Base-by-base conservation (phyloP, 2,329 filamentous ascomycete species). In the Emmonsiellopsis sp. region DNA sequence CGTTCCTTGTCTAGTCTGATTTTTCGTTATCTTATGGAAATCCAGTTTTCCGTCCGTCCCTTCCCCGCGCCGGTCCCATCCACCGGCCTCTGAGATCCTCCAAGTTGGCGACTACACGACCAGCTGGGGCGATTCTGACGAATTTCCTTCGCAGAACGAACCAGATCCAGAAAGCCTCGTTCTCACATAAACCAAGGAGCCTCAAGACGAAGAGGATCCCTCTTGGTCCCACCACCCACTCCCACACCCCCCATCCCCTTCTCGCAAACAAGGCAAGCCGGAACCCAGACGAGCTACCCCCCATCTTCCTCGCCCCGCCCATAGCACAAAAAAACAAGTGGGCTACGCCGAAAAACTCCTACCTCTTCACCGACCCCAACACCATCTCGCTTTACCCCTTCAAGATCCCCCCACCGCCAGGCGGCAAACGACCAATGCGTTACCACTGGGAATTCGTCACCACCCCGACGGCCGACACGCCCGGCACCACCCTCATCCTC, bases 381-480 rank as follows among this genome's bases (percentile, higher is more conserved):
- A 53, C 62, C 48, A 57, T 60, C 1, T 49, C 44, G 13, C 38
- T 50, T 1, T 46, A 57, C 34, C 52, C 63, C 42, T 42, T 48
- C 15, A 53, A 57, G 37, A 34, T 34, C 32, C 5, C 16, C 9
- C 37, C n/a, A 3, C 8, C 34, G 11, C 20, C 51, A 10, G 7
- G 7, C 44, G 51, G 50, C 30, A 40, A 43, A 11, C 16, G 35
- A 8, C 54, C 50, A 52, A 95, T 95, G 91, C 79, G 84, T 61
- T 85, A 79, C 66, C 82, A 76, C 62, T 76, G 91, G 54, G 85
- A 94, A 68, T 73, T 97, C 62, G 69, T 92, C 57, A 86, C 85
- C 15, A 87, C 86, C 55, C 92, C 92, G 11, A 93, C 92, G 60
- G 86, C 85, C 55, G 93, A 98, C 71, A 95, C 90, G 16, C 81